Conservation (phyloP, 805 yeast species). For the Candida maltosa region DNA sequence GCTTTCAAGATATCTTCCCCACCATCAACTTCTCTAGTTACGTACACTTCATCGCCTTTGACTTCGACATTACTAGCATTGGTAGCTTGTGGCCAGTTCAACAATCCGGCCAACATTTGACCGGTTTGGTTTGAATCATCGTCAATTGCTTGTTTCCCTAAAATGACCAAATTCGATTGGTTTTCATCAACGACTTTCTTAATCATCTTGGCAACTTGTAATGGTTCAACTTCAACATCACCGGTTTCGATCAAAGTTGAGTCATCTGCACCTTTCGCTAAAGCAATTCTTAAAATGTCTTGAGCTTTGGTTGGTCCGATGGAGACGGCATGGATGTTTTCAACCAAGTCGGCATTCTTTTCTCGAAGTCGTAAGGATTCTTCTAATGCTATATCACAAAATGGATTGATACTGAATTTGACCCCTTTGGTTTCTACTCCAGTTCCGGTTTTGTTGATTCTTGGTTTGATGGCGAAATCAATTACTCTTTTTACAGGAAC, state of each 20-base stretch:
- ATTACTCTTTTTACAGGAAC: conserved; percentile 96
- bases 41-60: conserved; percentile 54
- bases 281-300: conserved; percentile 82
- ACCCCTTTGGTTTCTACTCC: conserved; percentile 88
- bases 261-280: conserved; percentile 92
- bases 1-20: conserved; percentile 84
- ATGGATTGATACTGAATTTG: conserved; percentile 92
- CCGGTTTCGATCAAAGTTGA: conserved; percentile 81
- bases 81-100: conserved; percentile 96
- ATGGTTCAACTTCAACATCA: conserved; percentile 75
- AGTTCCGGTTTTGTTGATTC: conserved; percentile 80
- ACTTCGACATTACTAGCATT: conserved; percentile 84
- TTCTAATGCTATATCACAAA: conserved; percentile 96
- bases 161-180: conserved; percentile 71
- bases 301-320: conserved; percentile 86
- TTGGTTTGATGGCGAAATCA: conserved; percentile 90
- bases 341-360: conserved; percentile 62
- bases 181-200: conserved; percentile 68
- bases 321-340: conserved; percentile 83
- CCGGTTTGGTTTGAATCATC: conserved; percentile 95
- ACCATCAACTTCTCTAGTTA: conserved; percentile 93
- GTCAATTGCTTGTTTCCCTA: conserved; percentile 97
- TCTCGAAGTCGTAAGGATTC: conserved; percentile 83
- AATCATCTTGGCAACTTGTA: conserved; percentile 83
- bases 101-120: conserved; percentile 89